Evolutionary conservation across 2,329 filamentous ascomycete species (phyloP), one percentile per base, ranked within the genome.

Genomic region (Microascus cirrosus): DNA sequence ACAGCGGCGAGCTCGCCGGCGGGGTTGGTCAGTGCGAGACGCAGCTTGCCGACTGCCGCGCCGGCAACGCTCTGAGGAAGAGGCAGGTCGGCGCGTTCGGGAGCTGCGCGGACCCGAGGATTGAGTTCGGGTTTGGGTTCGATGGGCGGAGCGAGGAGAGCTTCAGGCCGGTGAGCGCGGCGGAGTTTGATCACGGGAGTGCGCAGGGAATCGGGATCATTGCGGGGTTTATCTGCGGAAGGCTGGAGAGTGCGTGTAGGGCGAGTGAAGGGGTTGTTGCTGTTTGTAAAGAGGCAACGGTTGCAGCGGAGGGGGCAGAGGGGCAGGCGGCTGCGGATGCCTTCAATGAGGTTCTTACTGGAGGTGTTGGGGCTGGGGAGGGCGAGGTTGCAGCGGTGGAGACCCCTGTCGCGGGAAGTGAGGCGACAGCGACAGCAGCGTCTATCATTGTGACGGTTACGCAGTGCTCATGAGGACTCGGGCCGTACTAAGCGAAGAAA

Each of bases 181-280:
- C 65, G 55, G 70, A 74, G 65, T 82, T 81, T 70, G 73, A 70
- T 66, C 80, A 82, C 67, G 78, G 78, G 57, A 79, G 76, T 3
- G 78, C 78, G 22, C 63, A 65, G 54, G 65, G 64, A 55, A 65
- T 68, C 60, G 63, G 63, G 35, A 59, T 79, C 63, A 74, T 80
- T 62, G 69, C 76, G 15, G 62, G 69, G 53, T 80, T 80, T 63
- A 76, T 77, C 65, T 78, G 75, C 66, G 64, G 69, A 48, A 74
- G 74, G 58, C 65, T 77, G 22, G 59, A 64, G 35, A 70, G 65
- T 53, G 59, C 59, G 25, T 67, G 65, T 63, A 64, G 65, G 61
- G 65, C 65, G 5, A 48, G 59, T 53, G 58, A 60, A 1, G 62
- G 59, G 3, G 61, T 60, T 3, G 60, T 61, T 4, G 60, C 64